Base-by-base conservation (phyloP, 2,329 filamentous ascomycete genomes). In the Didymella pinodella region DNA sequence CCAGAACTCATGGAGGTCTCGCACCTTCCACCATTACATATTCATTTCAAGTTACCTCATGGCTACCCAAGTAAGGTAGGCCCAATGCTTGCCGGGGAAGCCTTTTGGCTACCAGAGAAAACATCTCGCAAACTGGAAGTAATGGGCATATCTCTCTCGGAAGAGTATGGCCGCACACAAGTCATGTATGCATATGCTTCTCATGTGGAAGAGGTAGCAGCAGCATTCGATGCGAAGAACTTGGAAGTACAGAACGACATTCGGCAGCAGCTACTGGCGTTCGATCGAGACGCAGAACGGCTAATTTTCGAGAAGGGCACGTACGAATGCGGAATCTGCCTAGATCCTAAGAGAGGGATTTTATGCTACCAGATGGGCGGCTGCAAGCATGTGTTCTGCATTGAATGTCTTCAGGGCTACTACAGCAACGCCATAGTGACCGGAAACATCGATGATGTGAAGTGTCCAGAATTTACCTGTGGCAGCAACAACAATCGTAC, bases 301-400 rank as follows among this genome's bases (percentile, higher is more conserved):
- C 38, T 18, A 3, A 31, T 10, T 10, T 50, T 56, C 22, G 22
- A 32, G 8, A 44, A 46, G 18, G 22, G 47, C 4, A 50, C 40
- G 0, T 46, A 45, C 22, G 47, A 50, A 7, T 46, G 53, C 16
- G 53, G 47, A 8, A 20, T 56, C 14, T 50, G 53, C 18, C 32
- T 56, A 5, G 40, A 56, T 7, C 38, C 40, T 2, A 54, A 34
- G 26, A 32, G 40, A 32, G 40, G 46, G 1, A 2, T 4, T 0
- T n/a, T 16, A 5, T 56, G 41, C 18, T 31, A 56, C 4, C 12
- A 46, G 8, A 32, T 56, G 40, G 18, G 6, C 10, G 47, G 5
- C 12, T 50, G 40, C 8, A 28, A 20, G n/a, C 51, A 54, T 12
- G 50, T 54, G 2, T 59, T 59, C 46, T 59, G 32, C n/a, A 41